Conservation (phyloP, 345 rosid species). For the Nasturtium officinale region DNA sequence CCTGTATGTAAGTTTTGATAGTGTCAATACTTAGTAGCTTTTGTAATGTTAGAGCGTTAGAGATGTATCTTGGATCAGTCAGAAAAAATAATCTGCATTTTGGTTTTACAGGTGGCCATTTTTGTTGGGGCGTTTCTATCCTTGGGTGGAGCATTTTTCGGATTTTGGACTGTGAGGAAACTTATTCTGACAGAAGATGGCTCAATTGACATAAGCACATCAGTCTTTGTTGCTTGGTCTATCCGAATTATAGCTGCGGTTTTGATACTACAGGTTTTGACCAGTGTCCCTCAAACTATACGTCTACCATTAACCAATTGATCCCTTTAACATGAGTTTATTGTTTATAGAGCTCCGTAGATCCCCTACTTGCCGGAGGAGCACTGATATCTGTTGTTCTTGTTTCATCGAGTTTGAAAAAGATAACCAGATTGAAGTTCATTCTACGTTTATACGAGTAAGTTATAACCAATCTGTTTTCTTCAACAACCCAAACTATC, state of each 20-base stretch:
- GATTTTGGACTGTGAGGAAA: conserved; percentile 89
- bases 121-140: conserved; percentile 72
- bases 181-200: conserved; percentile 88
- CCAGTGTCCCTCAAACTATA: neutral
- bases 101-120: conserved; percentile 59
- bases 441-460: conserved; percentile 58
- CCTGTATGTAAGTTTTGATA: conserved; percentile 92
- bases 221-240: conserved; percentile 81
- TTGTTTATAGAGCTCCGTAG: conserved; percentile 73
- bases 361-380: conserved; percentile 74
- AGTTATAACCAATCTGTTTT: conserved; percentile 19
- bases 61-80: neutral
- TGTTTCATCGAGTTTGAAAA: conserved; percentile 51
- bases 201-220: conserved; percentile 68
- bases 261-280: conserved; percentile 78
- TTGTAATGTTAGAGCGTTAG: neutral
- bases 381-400: conserved; percentile 59
- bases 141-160: conserved; percentile 92
- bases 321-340: conserved; percentile 10
- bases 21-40: conserved; percentile 14
- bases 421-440: conserved; percentile 50
- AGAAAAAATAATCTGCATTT: neutral
- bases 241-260: conserved; percentile 65
- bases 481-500: neutral
- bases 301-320: neutral